phyloP scores from a whole-genome alignment of 805 yeast species.

The Candida railenensis region DNA sequence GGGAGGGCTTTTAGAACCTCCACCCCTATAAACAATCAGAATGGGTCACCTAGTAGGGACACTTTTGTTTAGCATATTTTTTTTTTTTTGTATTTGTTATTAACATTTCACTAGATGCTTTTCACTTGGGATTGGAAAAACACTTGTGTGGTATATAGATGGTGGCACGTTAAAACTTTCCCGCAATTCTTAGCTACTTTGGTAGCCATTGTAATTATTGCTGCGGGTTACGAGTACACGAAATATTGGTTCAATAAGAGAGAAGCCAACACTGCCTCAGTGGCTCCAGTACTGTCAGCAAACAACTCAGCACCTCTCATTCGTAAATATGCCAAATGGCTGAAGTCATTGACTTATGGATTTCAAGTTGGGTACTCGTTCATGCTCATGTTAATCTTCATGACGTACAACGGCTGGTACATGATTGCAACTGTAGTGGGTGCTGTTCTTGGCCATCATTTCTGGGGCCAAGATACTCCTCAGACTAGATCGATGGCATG shows the following conservation, averaged over 20 bases:
- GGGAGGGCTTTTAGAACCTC: no score
- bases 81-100: no score
- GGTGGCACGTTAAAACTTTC: slow-evolving; percentile 74
- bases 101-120: slow-evolving; percentile 46
- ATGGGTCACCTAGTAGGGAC: no score
- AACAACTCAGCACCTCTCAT: slow-evolving; percentile 8
- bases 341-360: slow-evolving; percentile 52
- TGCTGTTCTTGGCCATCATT: slow-evolving; percentile 64
- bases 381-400: slow-evolving; percentile 74
- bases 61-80: no score
- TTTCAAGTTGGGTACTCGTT: slow-evolving; percentile 69
- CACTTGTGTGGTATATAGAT: slow-evolving; percentile 67
- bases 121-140: slow-evolving; percentile 78
- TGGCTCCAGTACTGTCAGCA: slow-evolving; percentile 6
- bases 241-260: slow-evolving; percentile 21
- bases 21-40: no score
- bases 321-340: slow-evolving; percentile 13
- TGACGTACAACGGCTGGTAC: slow-evolving; percentile 86
- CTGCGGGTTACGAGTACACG: slow-evolving; percentile 63
- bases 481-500: slow-evolving; percentile 28
- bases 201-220: slow-evolving; percentile 44
- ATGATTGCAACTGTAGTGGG: slow-evolving; percentile 74
- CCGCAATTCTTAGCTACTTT: slow-evolving; percentile 53
- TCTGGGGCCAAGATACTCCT: slow-evolving; percentile 45
- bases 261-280: not conserved